Evolutionary conservation across 2,329 filamentous ascomycete genomes (phyloP), one percentile per base, ranked within the genome.

Genomic region (Penicillium sp.): DNA sequence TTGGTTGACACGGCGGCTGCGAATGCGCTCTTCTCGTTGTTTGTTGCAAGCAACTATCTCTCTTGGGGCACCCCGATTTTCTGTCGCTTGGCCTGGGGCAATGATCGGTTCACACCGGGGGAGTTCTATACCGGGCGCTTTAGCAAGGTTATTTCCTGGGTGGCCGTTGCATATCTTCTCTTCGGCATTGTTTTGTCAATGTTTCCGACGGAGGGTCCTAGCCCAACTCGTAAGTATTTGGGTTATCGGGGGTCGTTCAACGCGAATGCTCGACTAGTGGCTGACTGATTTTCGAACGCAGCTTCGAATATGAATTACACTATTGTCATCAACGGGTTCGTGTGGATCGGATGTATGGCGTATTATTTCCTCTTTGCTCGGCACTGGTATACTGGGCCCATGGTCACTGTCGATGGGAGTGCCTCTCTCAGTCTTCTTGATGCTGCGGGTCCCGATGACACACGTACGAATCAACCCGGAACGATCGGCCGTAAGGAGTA

Each of bases 361-460:
- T 84, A 84, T 63, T 84, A 83, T 58, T 75, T 74, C 55, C 57
- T 81, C 11, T 77, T 78, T 60, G 81, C 80, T 2, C 70, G 75
- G 42, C 82, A 80, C 56, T 83, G 81, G 80, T 83, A 82, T 56
- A 80, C 72, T 0, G 81, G 81, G 0, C 81, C 81, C 0, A 80
- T 78, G 65, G 77, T 77, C 49, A 84, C 81, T 1, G 68, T 83
- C 28, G 73, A 74, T 7, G 53, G 49, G 29, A 29, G 8, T 41
- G 9, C 22, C 14, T 50, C 50, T 13, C 13, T 12, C 0, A 46
- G 22, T 30, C 29, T 18, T 5, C 19, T 28, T 8, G 13, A 4
- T 10, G 11, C 18, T 9, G 5, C 16, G 11, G 3, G 29, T 11
- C 12, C 3, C 11, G 8, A n/a, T 8, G 1, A 3, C 4, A 9